Evolutionary conservation across 805 yeast species (phyloP).

Genomic region (Cyberlindnera subsufficiens): DNA sequence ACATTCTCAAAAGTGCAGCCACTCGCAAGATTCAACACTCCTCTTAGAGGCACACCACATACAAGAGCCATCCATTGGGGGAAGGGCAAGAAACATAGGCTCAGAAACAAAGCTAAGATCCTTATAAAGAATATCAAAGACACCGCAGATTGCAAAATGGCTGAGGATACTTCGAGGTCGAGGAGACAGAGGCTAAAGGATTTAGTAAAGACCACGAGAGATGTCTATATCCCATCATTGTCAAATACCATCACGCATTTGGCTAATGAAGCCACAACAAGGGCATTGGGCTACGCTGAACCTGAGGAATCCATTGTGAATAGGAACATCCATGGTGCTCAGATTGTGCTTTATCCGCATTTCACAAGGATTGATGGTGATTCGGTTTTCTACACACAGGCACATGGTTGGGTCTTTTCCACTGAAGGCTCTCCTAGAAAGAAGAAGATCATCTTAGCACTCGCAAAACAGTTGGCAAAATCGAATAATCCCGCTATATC

Average conservation of each 20-base stretch:
- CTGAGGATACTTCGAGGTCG: constrained; percentile 5
- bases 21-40: not conserved
- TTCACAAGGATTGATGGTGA: constrained; percentile 35
- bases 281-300: constrained; percentile 16
- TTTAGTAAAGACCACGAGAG: constrained; percentile 49
- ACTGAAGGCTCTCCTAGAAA: constrained; percentile 70
- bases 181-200: constrained; percentile 44
- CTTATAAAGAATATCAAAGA: not conserved
- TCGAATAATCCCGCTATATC: constrained; percentile 19
- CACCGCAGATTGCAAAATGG: not conserved
- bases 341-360: constrained; percentile 55
- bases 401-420: constrained; percentile 65
- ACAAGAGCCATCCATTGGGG: constrained; percentile 1
- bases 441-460: constrained; percentile 59
- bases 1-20: not conserved
- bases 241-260: constrained; percentile 42
- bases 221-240: constrained; percentile 48
- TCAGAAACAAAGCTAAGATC: not conserved
- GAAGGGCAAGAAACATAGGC: not conserved
- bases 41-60: not conserved
- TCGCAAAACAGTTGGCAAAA: constrained; percentile 64
- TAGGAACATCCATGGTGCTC: constrained; percentile 39
- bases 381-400: constrained; percentile 43
- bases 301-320: constrained; percentile 1
- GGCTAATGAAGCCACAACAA: constrained; percentile 37